A percentile compares a stretch with the other conserved stretches of the same genome.
phyloP scores from a whole-genome alignment of 2,329 filamentous ascomycete species.

The Cylindrodendrum hubeiense region DNA sequence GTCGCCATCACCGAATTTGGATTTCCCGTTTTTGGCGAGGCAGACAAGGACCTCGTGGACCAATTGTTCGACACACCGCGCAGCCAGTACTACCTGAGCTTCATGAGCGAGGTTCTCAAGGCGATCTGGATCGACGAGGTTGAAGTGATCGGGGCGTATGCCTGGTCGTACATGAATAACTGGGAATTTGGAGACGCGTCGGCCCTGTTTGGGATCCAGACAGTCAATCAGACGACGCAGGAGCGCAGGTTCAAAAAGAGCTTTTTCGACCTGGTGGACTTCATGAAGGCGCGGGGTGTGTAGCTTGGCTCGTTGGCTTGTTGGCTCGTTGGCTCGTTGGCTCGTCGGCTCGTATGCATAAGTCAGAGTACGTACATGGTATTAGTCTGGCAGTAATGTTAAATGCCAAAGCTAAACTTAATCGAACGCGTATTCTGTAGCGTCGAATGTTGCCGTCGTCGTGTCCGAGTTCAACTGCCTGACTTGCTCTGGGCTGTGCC shows the following conservation, averaged over 20 bases:
- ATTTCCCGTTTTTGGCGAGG: conserved; percentile 65
- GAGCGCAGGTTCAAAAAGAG: conserved; percentile 67
- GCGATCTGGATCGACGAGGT: conserved; percentile 69
- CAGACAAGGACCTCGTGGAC: conserved; percentile 56
- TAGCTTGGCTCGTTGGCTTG: conserved; percentile 17
- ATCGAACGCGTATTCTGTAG: neutral
- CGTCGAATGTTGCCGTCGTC: neutral
- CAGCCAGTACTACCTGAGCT: conserved; percentile 66
- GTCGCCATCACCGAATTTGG: conserved; percentile 68
- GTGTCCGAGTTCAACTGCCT: neutral
- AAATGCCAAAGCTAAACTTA: neutral
- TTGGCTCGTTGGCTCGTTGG: too few species aligned
- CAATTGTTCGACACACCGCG: conserved; percentile 67
- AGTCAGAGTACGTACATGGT: too few species aligned
- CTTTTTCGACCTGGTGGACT: conserved; percentile 69
- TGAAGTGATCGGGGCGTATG: conserved; percentile 64
- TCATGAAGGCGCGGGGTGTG: conserved; percentile 52
- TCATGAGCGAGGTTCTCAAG: conserved; percentile 66
- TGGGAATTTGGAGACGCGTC: conserved; percentile 64
- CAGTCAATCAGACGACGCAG: conserved; percentile 65
- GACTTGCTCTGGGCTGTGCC: neutral
- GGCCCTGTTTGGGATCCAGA: conserved; percentile 67
- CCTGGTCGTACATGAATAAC: conserved; percentile 66
- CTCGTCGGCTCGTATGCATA: neutral
- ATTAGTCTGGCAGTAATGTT: neutral